A percentile compares a stretch with the other conserved stretches of the same genome.
These are phyloP conservation scores for Xanthoconium purpureum DNA, from an alignment of 768 basidiomycete genomes.

Conservation along the genomic window DNA sequence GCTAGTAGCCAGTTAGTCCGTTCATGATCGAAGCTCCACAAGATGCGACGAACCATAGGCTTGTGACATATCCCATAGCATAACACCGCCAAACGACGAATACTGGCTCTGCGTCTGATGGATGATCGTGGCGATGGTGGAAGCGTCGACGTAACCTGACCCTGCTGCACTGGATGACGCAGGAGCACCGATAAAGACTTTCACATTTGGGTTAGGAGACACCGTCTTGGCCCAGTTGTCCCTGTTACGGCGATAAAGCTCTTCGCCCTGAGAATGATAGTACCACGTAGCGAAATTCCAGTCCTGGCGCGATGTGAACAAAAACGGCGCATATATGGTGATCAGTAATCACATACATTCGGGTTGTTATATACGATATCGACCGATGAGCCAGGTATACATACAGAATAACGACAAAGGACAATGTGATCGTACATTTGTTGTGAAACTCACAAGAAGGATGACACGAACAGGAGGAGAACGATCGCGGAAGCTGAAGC, in stretches of 20 bases:
- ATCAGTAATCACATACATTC: constrained; percentile 25
- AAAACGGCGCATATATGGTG: background rate
- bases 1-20: constrained; percentile 27
- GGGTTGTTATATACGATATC: constrained; percentile 52
- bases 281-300: constrained; percentile 46
- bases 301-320: constrained; percentile 34
- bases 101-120: constrained; percentile 34
- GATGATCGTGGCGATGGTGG: constrained; percentile 35
- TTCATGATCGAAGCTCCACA: background rate
- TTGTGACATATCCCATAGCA: constrained; percentile 46
- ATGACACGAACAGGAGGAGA: too few species aligned
- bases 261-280: background rate
- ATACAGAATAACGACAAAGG: too few species aligned
- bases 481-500: too few species aligned
- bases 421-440: too few species aligned
- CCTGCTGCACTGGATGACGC: constrained; percentile 42
- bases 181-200: constrained; percentile 49
- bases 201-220: constrained; percentile 45
- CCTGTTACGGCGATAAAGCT: constrained; percentile 29
- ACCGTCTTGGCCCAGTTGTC: constrained; percentile 46
- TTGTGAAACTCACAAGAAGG: too few species aligned
- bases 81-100: constrained; percentile 47
- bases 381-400: too few species aligned
- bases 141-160: constrained; percentile 41
- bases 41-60: constrained; percentile 35